Percentiles rank a stretch among this genome's conserved stretches.
phyloP scores from a whole-genome alignment of 106 monocot genomes.

The Dendrobium huoshanense region DNA sequence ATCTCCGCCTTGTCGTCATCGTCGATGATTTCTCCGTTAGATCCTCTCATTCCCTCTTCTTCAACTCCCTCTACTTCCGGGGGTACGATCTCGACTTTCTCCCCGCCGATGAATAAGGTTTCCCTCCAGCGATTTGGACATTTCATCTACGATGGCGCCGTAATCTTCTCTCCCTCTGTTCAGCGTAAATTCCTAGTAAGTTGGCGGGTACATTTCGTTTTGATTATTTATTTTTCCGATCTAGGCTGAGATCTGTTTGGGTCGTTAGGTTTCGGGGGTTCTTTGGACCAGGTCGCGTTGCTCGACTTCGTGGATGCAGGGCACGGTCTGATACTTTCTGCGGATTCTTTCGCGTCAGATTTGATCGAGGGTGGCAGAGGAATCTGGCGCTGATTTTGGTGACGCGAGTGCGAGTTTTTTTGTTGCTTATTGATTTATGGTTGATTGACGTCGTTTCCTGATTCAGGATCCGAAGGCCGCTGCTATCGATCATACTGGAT shows the following conservation, averaged over 20 bases:
- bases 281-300: conserved; percentile 53
- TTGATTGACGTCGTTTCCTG: not conserved
- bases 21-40: conserved; percentile 86
- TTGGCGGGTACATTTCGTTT: not conserved
- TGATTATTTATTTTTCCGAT: not conserved
- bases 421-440: not conserved
- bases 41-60: conserved; percentile 85
- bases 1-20: conserved; percentile 69
- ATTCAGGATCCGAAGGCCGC: conserved; percentile 55
- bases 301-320: conserved; percentile 89
- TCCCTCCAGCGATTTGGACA: conserved; percentile 71
- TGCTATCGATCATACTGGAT: conserved; percentile 72
- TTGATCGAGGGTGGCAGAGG: conserved; percentile 75
- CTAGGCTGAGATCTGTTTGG: not conserved
- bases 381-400: conserved; percentile 85
- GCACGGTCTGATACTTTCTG: conserved; percentile 73
- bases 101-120: conserved; percentile 66
- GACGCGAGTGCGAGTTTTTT: conserved; percentile 34
- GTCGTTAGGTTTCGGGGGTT: conserved; percentile 75
- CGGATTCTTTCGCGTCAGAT: conserved; percentile 63
- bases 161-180: conserved; percentile 74
- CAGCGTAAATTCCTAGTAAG: conserved; percentile 28
- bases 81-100: conserved; percentile 78
- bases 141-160: conserved; percentile 68
- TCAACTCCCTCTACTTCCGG: conserved; percentile 58